A percentile compares a stretch with the other conserved stretches of the same genome.
Conservation (phyloP, 2,329 filamentous ascomycete species). For the Aspergillus tamarii region DNA sequence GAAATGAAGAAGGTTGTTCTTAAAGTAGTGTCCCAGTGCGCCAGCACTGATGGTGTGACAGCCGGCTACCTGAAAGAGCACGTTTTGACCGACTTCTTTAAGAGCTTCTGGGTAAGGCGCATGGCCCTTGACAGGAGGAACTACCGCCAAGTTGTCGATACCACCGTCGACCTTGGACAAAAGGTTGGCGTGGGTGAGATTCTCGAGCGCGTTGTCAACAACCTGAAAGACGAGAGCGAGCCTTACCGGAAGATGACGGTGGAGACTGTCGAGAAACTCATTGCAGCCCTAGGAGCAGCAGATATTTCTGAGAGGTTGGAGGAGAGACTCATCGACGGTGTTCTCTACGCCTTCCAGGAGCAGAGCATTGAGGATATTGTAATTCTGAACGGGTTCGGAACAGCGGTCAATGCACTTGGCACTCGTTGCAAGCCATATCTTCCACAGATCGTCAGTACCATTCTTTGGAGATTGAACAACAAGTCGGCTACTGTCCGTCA, state of each 20-base stretch:
- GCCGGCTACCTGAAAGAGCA: slow-evolving; percentile 93
- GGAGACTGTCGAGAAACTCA: slow-evolving; percentile 95
- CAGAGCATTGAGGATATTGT: slow-evolving; percentile 95
- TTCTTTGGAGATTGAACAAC: slow-evolving; percentile 96
- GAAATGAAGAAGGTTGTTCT: slow-evolving; percentile 99
- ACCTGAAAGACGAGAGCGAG: slow-evolving; percentile 97
- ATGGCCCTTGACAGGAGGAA: slow-evolving; percentile 98
- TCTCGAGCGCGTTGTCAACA: slow-evolving; percentile 86
- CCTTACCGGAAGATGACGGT: slow-evolving; percentile 99
- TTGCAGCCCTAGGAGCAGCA: slow-evolving; percentile 88
- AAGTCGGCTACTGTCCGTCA: slow-evolving; percentile 96
- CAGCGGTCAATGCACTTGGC: slow-evolving; percentile 92
- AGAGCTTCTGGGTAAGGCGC: slow-evolving; percentile 95
- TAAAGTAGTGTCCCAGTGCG: slow-evolving; percentile 95
- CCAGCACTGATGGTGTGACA: slow-evolving; percentile 91
- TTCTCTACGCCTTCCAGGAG: slow-evolving; percentile 95
- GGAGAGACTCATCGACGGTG: slow-evolving; percentile 91
- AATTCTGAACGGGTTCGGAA: slow-evolving; percentile 96
- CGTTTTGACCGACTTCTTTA: slow-evolving; percentile 95
- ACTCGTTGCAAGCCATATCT: slow-evolving; percentile 94
- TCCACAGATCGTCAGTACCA: slow-evolving; percentile 94
- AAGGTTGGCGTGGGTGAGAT: slow-evolving; percentile 98
- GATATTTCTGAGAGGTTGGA: slow-evolving; percentile 92
- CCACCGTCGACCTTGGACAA: slow-evolving; percentile 93
- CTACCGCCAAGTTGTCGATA: slow-evolving; percentile 97